A percentile compares a stretch with the other conserved stretches of the same genome.
These are phyloP conservation scores for Cystobasidium slooffiae DNA, from an alignment of 1,284 basidiomycete genomes.

Conservation along the genomic window DNA sequence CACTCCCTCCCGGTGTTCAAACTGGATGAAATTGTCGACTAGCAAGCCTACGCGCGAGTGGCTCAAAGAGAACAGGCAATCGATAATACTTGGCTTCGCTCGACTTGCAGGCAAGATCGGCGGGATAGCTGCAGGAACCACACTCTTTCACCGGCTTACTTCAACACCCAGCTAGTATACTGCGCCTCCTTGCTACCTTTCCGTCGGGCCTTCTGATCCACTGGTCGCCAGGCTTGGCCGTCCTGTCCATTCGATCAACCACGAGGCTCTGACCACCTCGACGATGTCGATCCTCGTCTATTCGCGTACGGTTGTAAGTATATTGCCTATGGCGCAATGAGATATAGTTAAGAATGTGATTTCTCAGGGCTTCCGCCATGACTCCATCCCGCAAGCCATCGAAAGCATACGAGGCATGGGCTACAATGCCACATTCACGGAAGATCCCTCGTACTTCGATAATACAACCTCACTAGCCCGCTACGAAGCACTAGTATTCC, in stretches of 20 bases:
- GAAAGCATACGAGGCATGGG: constrained; percentile 25
- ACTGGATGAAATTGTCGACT: no score
- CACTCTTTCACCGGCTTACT: no score
- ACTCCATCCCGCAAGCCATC: constrained; percentile 38
- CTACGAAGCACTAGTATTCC: constrained; percentile 35
- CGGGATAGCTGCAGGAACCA: no score
- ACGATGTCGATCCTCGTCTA: constrained; percentile 36
- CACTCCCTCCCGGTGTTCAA: not conserved
- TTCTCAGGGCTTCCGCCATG: constrained; percentile 38
- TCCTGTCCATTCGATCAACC: not conserved
- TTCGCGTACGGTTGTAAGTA: constrained; percentile 22
- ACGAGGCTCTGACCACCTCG: not conserved
- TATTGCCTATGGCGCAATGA: no score
- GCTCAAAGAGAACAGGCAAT: no score
- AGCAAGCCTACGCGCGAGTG: no score
- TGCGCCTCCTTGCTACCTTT: no score
- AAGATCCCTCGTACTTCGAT: constrained; percentile 39
- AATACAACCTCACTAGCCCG: constrained; percentile 20
- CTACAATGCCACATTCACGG: constrained; percentile 39
- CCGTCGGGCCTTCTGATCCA: no score
- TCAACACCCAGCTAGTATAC: no score
- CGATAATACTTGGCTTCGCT: no score
- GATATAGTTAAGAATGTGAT: not conserved
- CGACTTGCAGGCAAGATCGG: no score
- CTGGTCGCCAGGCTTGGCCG: no score